Evolutionary conservation across 2,329 filamentous ascomycete genomes (phyloP).

Genomic region (Sporothrix globosa): DNA sequence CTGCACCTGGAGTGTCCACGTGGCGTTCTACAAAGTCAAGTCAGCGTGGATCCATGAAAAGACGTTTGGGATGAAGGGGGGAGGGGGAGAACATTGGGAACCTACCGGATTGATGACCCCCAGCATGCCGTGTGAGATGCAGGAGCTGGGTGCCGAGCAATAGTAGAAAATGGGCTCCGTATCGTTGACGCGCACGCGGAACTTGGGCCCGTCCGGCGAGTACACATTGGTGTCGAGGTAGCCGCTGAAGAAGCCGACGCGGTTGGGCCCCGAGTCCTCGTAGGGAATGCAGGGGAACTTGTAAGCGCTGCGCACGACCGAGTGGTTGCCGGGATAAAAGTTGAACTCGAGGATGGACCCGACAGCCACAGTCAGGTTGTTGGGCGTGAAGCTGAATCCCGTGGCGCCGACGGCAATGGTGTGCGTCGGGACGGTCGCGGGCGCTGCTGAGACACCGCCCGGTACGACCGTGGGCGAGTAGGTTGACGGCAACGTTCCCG

Average conservation of each 20-base stretch:
- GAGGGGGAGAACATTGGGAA: background rate
- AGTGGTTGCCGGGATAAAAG: conserved; percentile 67
- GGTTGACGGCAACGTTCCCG: background rate
- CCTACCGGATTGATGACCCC: conserved; percentile 72
- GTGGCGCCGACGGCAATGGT: conserved; percentile 34
- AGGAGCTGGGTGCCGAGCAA: conserved; percentile 69
- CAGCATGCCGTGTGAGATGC: conserved; percentile 69
- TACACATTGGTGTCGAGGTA: conserved; percentile 52
- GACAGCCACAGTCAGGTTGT: conserved; percentile 44
- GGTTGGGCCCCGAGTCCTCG: conserved; percentile 53
- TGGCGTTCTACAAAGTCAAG: conserved; percentile 46
- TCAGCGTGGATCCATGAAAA: too few species aligned
- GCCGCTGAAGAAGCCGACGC: conserved; percentile 59
- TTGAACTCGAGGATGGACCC: conserved; percentile 60
- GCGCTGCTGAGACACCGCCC: background rate
- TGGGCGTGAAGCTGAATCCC: conserved; percentile 45
- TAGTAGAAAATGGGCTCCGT: conserved; percentile 70
- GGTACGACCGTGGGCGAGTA: background rate
- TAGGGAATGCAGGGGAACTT: conserved; percentile 66
- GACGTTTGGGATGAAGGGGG: too few species aligned
- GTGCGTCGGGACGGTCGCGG: conserved; percentile 22
- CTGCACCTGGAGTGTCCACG: conserved; percentile 54
- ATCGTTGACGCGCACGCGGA: conserved; percentile 56
- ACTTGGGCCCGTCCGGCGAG: conserved; percentile 50
- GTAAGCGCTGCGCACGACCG: conserved; percentile 64